These are phyloP conservation scores for Saksenaea vasiformis DNA, from an alignment of 371 early-diverging fungal genomes.

Conservation along the genomic window DNA sequence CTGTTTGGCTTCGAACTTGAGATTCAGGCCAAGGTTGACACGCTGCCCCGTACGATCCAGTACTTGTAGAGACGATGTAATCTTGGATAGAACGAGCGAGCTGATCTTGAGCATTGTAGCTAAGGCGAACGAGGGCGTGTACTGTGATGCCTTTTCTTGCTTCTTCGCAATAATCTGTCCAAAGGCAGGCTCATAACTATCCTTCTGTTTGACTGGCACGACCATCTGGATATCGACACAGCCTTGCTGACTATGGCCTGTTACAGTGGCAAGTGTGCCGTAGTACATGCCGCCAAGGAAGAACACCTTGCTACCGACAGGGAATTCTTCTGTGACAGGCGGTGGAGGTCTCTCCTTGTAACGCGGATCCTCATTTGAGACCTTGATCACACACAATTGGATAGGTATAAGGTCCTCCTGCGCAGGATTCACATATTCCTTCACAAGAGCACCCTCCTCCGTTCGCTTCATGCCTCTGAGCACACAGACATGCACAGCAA, in stretches of 20 bases:
- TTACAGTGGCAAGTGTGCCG: slow-evolving; percentile 77
- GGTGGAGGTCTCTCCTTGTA: slow-evolving; percentile 60
- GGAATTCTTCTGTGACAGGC: slow-evolving; percentile 66
- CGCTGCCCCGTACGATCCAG: slow-evolving; percentile 56
- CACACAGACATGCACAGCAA: slow-evolving; percentile 69
- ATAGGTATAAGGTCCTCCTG: slow-evolving; percentile 67
- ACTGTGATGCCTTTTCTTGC: slow-evolving; percentile 43
- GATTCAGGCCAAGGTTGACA: slow-evolving; percentile 80
- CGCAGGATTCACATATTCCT: slow-evolving; percentile 76
- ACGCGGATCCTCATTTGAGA: slow-evolving; percentile 73
- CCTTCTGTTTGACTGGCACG: slow-evolving; percentile 32
- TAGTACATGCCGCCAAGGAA: slow-evolving; percentile 68
- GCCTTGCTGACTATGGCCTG: slow-evolving; percentile 52
- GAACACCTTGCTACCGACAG: slow-evolving; percentile 66
- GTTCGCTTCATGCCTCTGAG: slow-evolving; percentile 73
- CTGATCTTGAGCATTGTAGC: slow-evolving; percentile 64
- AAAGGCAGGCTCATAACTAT: slow-evolving; percentile 54
- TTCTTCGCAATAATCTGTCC: slow-evolving; percentile 54
- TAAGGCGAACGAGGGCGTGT: slow-evolving; percentile 69
- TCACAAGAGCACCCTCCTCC: slow-evolving; percentile 81
- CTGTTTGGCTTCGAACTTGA: slow-evolving; percentile 88
- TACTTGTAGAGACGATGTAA: slow-evolving; percentile 82
- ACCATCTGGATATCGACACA: slow-evolving; percentile 54
- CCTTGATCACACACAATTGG: slow-evolving; percentile 67
- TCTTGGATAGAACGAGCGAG: slow-evolving; percentile 70